Evolutionary conservation across 331 rosid species (phyloP).

Genomic region (Erythrophleum ivorense): DNA sequence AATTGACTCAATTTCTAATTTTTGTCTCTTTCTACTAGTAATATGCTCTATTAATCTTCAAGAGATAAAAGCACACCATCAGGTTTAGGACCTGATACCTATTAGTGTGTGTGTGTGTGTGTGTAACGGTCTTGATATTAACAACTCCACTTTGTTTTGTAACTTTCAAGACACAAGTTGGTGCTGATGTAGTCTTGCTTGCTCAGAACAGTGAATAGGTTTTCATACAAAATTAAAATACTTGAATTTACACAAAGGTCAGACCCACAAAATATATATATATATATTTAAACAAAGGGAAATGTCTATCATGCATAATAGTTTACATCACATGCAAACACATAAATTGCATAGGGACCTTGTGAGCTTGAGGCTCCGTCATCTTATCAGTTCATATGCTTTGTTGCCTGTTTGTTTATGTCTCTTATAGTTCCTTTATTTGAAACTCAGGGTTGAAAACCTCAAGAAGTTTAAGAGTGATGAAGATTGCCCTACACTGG

Average conservation of each 20-base stretch:
- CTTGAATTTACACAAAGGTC: background rate
- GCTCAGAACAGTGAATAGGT: slow-evolving; percentile 1
- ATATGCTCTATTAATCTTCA: too few species aligned
- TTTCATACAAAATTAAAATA: background rate
- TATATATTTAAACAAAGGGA: background rate
- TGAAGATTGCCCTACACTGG: slow-evolving; percentile 88
- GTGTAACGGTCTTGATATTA: background rate
- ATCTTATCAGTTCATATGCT: background rate
- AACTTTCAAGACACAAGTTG: background rate
- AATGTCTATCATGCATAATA: background rate
- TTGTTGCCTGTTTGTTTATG: slow-evolving; percentile 13
- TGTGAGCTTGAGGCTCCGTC: background rate
- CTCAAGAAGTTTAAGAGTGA: slow-evolving; percentile 86
- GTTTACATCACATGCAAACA: background rate
- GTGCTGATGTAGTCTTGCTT: slow-evolving; percentile 14
- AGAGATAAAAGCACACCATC: background rate
- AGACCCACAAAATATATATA: too few species aligned
- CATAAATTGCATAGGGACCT: background rate
- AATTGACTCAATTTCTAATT: background rate
- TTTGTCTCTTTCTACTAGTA: background rate
- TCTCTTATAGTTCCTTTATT: slow-evolving; percentile 35
- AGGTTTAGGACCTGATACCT: background rate
- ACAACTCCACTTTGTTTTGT: background rate
- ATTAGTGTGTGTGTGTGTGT: background rate
- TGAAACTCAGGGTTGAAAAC: slow-evolving; percentile 80